phyloP scores from a whole-genome alignment of 331 rosid genomes.

The Pyracantha coccinea region DNA sequence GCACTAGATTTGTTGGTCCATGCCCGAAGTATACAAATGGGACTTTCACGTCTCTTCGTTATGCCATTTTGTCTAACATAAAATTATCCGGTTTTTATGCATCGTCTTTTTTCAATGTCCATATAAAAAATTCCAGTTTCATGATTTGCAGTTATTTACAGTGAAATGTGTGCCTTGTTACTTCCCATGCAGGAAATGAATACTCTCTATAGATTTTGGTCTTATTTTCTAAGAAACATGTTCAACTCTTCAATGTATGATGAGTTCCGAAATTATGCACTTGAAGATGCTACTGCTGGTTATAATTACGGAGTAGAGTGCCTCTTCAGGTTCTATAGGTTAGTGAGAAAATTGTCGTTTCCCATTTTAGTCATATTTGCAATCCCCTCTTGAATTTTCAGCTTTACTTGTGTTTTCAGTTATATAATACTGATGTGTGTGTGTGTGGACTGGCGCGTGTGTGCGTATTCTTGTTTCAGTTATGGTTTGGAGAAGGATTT shows the following conservation, averaged over 20 bases:
- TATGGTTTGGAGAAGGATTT: constrained; percentile 98
- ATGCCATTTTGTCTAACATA: not conserved
- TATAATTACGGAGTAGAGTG: constrained; percentile 94
- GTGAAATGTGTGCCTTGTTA: constrained; percentile 5
- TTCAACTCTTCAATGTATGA: constrained; percentile 73
- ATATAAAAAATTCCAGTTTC: not conserved
- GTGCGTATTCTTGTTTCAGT: constrained; percentile 35
- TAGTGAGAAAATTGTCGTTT: not conserved
- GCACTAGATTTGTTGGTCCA: not conserved
- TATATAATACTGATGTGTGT: not conserved
- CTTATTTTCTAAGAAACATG: constrained; percentile 70
- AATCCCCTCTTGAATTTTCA: not conserved
- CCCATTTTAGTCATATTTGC: constrained; percentile 12
- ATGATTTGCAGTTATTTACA: not conserved
- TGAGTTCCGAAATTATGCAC: constrained; percentile 75
- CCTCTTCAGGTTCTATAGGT: constrained; percentile 96
- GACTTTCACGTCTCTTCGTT: not conserved
- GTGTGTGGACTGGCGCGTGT: not conserved
- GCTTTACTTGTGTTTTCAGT: not conserved
- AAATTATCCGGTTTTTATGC: not conserved
- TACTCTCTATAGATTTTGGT: constrained; percentile 86
- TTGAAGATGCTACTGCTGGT: constrained; percentile 82
- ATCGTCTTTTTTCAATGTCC: not conserved
- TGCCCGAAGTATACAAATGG: not conserved
- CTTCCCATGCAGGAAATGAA: constrained; percentile 81